Conservation (phyloP, 2,329 filamentous ascomycete genomes). For the Ascomycota sp. region DNA sequence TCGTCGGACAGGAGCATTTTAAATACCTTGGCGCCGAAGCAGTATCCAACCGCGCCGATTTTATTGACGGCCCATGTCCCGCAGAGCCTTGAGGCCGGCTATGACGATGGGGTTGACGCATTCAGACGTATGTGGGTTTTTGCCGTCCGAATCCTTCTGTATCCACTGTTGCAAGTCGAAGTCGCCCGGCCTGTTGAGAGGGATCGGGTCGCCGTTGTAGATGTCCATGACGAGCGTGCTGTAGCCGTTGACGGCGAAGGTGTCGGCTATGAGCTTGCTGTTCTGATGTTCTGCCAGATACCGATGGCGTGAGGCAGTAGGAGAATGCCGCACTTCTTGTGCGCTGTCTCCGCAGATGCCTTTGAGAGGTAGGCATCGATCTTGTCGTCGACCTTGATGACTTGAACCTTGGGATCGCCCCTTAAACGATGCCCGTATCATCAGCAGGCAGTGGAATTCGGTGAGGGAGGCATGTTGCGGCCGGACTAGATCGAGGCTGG, state of each 20-base stretch:
- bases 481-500: too few relatives aligned
- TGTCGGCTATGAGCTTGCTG: slow-evolving; percentile 20
- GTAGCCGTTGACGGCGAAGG: slow-evolving; percentile 17
- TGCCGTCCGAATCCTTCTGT: slow-evolving; percentile 20
- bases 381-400: slow-evolving; percentile 19
- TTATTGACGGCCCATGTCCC: slow-evolving; percentile 26
- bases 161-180: slow-evolving; percentile 15
- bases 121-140: slow-evolving; percentile 21
- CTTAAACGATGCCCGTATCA: slow-evolving; percentile 9
- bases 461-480: too few relatives aligned
- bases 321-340: slow-evolving; percentile 12
- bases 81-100: slow-evolving; percentile 31
- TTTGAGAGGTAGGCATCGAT: slow-evolving; percentile 30
- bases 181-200: slow-evolving; percentile 7
- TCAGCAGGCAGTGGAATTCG: not conserved
- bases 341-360: slow-evolving; percentile 12
- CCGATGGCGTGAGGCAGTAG: slow-evolving; percentile 18
- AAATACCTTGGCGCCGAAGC: slow-evolving; percentile 45
- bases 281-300: slow-evolving; percentile 19
- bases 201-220: slow-evolving; percentile 16
- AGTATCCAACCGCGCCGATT: slow-evolving; percentile 40
- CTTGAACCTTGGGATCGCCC: slow-evolving; percentile 24
- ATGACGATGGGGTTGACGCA: slow-evolving; percentile 14
- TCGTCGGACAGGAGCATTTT: too few relatives aligned
- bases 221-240: slow-evolving; percentile 17